These are phyloP conservation scores for Astragalus membranaceus DNA, from an alignment of 306 rosid genomes.

Conservation along the genomic window DNA sequence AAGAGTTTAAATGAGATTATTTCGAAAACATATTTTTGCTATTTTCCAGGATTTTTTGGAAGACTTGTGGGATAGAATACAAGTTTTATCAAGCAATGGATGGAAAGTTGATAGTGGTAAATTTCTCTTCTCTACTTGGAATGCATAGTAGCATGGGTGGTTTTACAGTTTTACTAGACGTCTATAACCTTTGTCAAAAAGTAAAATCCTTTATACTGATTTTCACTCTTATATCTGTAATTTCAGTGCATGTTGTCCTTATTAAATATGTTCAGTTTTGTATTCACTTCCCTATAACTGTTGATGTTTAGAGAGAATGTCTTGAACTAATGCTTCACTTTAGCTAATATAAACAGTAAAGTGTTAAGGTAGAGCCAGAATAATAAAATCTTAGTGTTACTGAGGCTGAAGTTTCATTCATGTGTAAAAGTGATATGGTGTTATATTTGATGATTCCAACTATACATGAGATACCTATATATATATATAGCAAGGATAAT, in stretches of 20 bases:
- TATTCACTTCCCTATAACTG: not conserved
- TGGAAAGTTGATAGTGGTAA: constrained; percentile 99
- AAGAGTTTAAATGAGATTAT: not conserved
- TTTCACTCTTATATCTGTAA: not conserved
- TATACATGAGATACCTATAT: too few species aligned
- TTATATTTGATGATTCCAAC: too few species aligned
- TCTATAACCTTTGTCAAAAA: not conserved
- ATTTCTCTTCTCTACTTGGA: constrained; percentile 13
- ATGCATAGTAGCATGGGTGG: not conserved
- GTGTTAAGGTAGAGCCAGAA: not conserved
- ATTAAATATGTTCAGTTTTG: not conserved
- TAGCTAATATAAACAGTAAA: not conserved
- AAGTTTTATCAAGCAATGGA: constrained; percentile 58
- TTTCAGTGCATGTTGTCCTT: not conserved
- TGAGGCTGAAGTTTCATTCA: not conserved
- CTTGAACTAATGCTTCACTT: not conserved
- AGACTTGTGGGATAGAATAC: constrained; percentile 85
- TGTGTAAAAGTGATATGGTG: not conserved
- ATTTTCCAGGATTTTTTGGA: constrained; percentile 82
- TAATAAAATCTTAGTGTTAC: not conserved
- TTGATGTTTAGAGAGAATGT: not conserved
- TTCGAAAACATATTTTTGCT: not conserved
- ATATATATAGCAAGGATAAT: too few species aligned
- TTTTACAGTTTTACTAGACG: not conserved
- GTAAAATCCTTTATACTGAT: not conserved